Conservation (phyloP, 148 eudicot genomes). For the Chenopodium formosanum region DNA sequence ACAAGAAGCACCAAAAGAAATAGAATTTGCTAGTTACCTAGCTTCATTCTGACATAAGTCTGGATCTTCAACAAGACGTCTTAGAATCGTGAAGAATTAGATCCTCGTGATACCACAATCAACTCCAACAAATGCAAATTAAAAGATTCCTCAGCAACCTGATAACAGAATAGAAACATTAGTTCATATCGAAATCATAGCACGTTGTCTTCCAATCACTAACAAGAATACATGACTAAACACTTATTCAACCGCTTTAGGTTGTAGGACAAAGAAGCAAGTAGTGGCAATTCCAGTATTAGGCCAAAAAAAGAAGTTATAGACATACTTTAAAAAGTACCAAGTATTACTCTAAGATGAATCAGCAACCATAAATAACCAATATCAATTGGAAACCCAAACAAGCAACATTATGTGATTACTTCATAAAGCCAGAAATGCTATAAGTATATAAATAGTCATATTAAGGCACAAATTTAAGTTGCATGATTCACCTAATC, state of each 20-base stretch:
- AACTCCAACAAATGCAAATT: constrained; percentile 8
- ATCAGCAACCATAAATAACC: background rate
- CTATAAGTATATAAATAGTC: background rate
- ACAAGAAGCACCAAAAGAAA: background rate
- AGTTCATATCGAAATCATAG: background rate
- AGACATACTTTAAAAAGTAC: background rate
- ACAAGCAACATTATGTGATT: constrained; percentile 11
- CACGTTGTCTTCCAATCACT: background rate
- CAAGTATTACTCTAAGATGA: too few species aligned
- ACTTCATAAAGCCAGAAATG: background rate
- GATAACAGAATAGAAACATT: background rate
- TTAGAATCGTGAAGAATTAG: background rate
- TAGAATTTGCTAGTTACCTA: constrained; percentile 28
- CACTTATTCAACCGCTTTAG: background rate
- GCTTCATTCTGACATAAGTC: constrained; percentile 37
- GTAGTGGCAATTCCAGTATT: background rate
- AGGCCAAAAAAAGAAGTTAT: background rate
- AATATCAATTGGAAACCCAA: background rate
- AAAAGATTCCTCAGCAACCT: constrained; percentile 21
- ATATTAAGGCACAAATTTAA: background rate
- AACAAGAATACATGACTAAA: background rate
- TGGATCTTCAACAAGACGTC: background rate
- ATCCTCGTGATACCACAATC: constrained; percentile 5
- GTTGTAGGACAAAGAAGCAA: background rate
- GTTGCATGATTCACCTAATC: background rate